These are phyloP conservation scores for Russula sp. DNA, from an alignment of 768 basidiomycete genomes.

Conservation along the genomic window DNA sequence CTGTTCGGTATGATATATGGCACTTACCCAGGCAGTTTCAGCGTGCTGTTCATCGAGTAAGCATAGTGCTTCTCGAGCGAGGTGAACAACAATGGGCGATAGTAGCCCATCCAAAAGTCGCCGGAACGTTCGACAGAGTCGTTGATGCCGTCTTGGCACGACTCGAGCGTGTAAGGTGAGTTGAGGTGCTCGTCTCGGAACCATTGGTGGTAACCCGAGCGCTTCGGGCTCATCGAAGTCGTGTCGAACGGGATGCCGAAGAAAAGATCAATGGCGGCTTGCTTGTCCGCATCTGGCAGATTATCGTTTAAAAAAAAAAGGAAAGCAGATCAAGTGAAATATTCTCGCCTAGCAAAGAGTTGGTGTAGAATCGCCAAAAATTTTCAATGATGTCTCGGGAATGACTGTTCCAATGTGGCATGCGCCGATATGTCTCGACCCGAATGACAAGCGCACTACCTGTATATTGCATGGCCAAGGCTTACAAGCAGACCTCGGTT, in stretches of 20 bases:
- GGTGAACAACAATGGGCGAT: slow-evolving; percentile 78
- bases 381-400: slow-evolving; percentile 96
- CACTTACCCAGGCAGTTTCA: slow-evolving; percentile 73
- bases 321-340: background rate
- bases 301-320: background rate
- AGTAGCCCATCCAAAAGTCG: slow-evolving; percentile 89
- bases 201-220: slow-evolving; percentile 82
- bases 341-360: slow-evolving; percentile 75
- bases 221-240: slow-evolving; percentile 43
- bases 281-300: slow-evolving; percentile 84
- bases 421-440: slow-evolving; percentile 91
- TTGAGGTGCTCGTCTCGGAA: slow-evolving; percentile 66
- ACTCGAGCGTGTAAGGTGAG: slow-evolving; percentile 58
- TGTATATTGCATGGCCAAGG: slow-evolving; percentile 92
- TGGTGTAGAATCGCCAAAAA: slow-evolving; percentile 90
- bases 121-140: slow-evolving; percentile 53
- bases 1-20: background rate
- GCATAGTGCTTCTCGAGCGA: slow-evolving; percentile 84
- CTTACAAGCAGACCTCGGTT: slow-evolving; percentile 34
- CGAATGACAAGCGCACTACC: slow-evolving; percentile 94
- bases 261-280: slow-evolving; percentile 96
- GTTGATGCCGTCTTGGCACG: slow-evolving; percentile 56
- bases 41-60: slow-evolving; percentile 86
- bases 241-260: slow-evolving; percentile 61
- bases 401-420: slow-evolving; percentile 97